phyloP scores from a whole-genome alignment of 805 yeast species.

The Zygotorulaspora sp. region DNA sequence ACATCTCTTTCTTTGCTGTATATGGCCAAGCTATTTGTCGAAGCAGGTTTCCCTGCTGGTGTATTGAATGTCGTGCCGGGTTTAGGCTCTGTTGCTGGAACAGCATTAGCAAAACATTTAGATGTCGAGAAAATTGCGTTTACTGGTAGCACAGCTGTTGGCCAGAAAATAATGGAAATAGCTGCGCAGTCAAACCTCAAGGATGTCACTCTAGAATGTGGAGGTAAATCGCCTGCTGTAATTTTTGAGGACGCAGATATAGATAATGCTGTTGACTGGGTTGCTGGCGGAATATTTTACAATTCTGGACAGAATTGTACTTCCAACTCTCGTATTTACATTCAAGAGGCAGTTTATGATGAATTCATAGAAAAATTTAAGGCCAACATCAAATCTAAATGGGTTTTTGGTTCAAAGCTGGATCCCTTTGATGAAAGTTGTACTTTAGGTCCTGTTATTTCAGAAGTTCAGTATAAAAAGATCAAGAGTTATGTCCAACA shows the following conservation, averaged over 20 bases:
- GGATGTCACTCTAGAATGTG: slow-evolving; percentile 48
- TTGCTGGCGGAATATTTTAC: slow-evolving; percentile 51
- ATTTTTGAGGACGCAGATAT: slow-evolving; percentile 46
- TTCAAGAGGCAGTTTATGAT: slow-evolving; percentile 53
- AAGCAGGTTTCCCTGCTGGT: slow-evolving; percentile 48
- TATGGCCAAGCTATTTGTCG: slow-evolving; percentile 41
- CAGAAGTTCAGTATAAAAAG: slow-evolving; percentile 45
- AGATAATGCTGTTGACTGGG: slow-evolving; percentile 48
- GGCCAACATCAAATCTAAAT: slow-evolving; percentile 35
- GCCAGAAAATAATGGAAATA: slow-evolving; percentile 46
- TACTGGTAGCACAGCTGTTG: slow-evolving; percentile 52
- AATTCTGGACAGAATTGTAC: slow-evolving; percentile 64
- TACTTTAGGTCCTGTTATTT: slow-evolving; percentile 53
- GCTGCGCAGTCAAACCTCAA: slow-evolving; percentile 43
- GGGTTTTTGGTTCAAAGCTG: slow-evolving; percentile 51
- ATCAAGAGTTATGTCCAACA: slow-evolving; percentile 43
- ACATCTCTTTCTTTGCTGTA: slow-evolving; percentile 46
- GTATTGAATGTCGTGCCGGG: slow-evolving; percentile 46
- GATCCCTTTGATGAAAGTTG: slow-evolving; percentile 51
- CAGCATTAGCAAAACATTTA: slow-evolving; percentile 43
- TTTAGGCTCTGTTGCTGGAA: slow-evolving; percentile 43
- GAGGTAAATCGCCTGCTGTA: slow-evolving; percentile 49
- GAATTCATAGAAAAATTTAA: slow-evolving; percentile 42
- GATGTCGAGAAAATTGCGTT: slow-evolving; percentile 49
- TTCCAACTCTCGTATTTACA: slow-evolving; percentile 55